Percentiles rank a stretch among this genome's conserved stretches.
phyloP scores from a whole-genome alignment of 1,284 basidiomycete genomes.

The Ustilago esculenta region DNA sequence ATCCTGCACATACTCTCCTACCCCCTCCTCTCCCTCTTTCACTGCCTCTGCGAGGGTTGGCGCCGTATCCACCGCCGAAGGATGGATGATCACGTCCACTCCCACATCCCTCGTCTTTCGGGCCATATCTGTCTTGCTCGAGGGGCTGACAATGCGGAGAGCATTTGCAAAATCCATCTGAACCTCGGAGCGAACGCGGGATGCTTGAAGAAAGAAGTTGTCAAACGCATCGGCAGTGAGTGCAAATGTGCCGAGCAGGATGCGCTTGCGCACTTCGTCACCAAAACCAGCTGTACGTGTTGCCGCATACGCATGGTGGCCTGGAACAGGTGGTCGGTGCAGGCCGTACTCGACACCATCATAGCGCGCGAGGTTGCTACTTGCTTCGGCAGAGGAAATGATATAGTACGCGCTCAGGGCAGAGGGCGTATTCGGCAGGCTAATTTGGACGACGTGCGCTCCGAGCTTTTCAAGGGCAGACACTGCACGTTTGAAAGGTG shows the following conservation, averaged over 20 bases:
- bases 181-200: slow-evolving; percentile 78
- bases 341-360: slow-evolving; percentile 78
- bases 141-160: slow-evolving; percentile 72
- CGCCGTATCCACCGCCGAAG: slow-evolving; percentile 67
- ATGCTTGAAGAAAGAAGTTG: slow-evolving; percentile 94
- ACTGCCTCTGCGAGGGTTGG: slow-evolving; percentile 37
- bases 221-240: slow-evolving; percentile 92
- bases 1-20: slow-evolving; percentile 82
- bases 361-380: slow-evolving; percentile 89
- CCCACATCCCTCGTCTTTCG: slow-evolving; percentile 57
- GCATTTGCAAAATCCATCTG: slow-evolving; percentile 78
- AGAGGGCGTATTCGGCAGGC: slow-evolving; percentile 79
- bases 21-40: not conserved
- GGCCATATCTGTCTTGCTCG: not conserved
- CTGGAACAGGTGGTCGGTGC: slow-evolving; percentile 18
- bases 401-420: slow-evolving; percentile 95
- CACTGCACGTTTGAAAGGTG: slow-evolving; percentile 72
- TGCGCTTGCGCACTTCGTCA: slow-evolving; percentile 82
- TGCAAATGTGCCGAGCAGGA: slow-evolving; percentile 91
- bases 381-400: slow-evolving; percentile 90
- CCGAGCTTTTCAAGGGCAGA: slow-evolving; percentile 73
- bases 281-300: slow-evolving; percentile 77
- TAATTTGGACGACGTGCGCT: slow-evolving; percentile 78
- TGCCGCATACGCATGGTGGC: slow-evolving; percentile 50
- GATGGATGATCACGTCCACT: slow-evolving; percentile 84